A percentile compares a stretch with the other conserved stretches of the same genome.
These are phyloP conservation scores for Epichloe bromicola DNA, from an alignment of 2,329 filamentous ascomycete genomes.

Conservation along the genomic window DNA sequence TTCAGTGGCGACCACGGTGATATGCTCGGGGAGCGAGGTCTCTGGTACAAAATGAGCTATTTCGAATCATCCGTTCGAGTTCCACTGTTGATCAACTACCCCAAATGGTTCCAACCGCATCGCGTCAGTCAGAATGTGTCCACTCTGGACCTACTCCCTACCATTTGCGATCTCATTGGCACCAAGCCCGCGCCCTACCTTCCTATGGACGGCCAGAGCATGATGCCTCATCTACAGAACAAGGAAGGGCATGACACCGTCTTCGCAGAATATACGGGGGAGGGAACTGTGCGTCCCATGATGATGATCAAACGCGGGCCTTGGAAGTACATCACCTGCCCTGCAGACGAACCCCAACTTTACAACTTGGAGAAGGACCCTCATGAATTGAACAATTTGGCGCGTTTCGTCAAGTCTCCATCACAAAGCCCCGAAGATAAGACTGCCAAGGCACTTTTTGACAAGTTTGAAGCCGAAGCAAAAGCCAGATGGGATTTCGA, in stretches of 20 bases:
- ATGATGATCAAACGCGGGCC: constrained; percentile 86
- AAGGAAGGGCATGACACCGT: constrained; percentile 66
- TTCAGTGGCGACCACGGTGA: constrained; percentile 93
- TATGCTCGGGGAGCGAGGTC: constrained; percentile 82
- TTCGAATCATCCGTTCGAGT: constrained; percentile 86
- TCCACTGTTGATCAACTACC: constrained; percentile 74
- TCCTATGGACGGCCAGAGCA: constrained; percentile 75
- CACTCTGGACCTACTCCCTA: constrained; percentile 81
- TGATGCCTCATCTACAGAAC: constrained; percentile 63
- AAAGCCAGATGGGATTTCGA: constrained; percentile 69
- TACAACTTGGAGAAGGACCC: constrained; percentile 70
- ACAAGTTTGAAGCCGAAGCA: constrained; percentile 62
- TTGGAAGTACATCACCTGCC: constrained; percentile 86
- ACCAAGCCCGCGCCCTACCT: constrained; percentile 54
- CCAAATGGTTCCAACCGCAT: constrained; percentile 60
- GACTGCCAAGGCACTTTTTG: constrained; percentile 36
- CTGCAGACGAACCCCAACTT: constrained; percentile 71
- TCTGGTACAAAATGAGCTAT: constrained; percentile 99
- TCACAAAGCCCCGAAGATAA: constrained; percentile 30
- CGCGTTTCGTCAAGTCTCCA: constrained; percentile 28
- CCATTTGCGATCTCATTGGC: constrained; percentile 71
- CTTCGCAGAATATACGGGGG: constrained; percentile 90
- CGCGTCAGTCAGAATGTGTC: constrained; percentile 75
- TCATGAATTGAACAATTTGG: constrained; percentile 62
- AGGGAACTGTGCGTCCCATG: constrained; percentile 76